Percentiles rank a stretch among this genome's conserved stretches.
Conservation (phyloP, 768 basidiomycete species). For the Tylopilus felleus region DNA sequence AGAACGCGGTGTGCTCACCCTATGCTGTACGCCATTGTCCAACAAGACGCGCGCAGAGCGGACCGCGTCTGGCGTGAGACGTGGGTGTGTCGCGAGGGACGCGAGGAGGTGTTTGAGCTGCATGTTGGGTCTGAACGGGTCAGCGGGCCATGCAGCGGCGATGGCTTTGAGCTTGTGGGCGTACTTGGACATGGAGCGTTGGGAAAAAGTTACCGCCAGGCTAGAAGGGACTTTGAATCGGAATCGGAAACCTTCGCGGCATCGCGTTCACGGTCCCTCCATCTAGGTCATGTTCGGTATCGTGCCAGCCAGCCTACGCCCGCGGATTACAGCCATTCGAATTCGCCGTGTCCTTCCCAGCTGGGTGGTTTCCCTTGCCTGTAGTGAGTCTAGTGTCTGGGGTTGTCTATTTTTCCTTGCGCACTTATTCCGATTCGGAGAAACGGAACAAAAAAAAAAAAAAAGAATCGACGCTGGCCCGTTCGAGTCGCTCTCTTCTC, state of each 20-base stretch:
- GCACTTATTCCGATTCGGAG: background rate
- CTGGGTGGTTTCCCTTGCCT: no score
- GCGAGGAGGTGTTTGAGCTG: constrained; percentile 66
- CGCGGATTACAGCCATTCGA: background rate
- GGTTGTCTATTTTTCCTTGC: background rate
- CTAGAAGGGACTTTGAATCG: constrained; percentile 11
- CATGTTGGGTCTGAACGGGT: constrained; percentile 75
- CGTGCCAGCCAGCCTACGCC: background rate
- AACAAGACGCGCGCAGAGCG: constrained; percentile 53
- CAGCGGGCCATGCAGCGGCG: constrained; percentile 61
- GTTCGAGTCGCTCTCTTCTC: background rate
- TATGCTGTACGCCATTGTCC: constrained; percentile 54
- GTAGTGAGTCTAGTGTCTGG: background rate
- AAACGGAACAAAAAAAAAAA: background rate
- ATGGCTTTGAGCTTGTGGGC: constrained; percentile 51
- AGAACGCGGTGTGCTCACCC: constrained; percentile 37
- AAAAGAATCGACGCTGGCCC: no score
- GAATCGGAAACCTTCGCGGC: constrained; percentile 26
- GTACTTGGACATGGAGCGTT: constrained; percentile 33
- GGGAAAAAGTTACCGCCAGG: background rate
- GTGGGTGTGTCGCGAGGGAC: constrained; percentile 66
- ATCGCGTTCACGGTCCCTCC: background rate
- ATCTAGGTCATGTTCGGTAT: no score
- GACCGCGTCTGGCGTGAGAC: constrained; percentile 58
- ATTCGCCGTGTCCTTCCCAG: background rate